Base-by-base conservation (phyloP, 805 yeast genomes). In the Pichia exigua region DNA sequence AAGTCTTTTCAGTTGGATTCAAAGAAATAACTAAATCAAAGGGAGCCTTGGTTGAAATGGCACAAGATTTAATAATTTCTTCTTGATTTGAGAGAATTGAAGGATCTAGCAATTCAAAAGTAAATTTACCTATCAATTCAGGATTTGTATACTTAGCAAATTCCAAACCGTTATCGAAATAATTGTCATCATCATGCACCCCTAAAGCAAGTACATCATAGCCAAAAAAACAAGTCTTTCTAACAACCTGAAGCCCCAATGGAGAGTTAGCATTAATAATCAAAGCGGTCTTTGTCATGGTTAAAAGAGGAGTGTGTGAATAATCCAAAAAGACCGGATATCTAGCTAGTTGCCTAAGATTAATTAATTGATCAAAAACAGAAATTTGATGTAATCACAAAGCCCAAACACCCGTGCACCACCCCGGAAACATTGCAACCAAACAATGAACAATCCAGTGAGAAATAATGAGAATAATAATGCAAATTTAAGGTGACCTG, bases 141-240 rank as follows among this genome's bases (percentile, higher is more conserved):
- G 56, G 56, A 39, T 54, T 54, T 11, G 50, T 44, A n/a, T 28
- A 46, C 1, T 35, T 1, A 3, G 28, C 20, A 12, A 52, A 38
- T 8, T 21, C 26, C 39, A 35, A 35, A n/a, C 20, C 2, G 4
- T 20, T 22, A 10, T 42, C 11, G 27, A n/a, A 17, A 18, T 24
- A 39, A 18, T 13, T n/a, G 21, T 40, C 46, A 1, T 28, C 41
- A 8, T 21, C 28, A 24, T 35, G 39, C 17, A 44, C 27, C 7
- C 40, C 27, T 10, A 50, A 21, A 4, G 51, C 44, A n/a, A 42
- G 35, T 4, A 50, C 48, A 15, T 17, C 11, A 18, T 38, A 50
- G 11, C 49, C 53, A 3, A 42, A 18, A 17, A 15, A 11, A 4
- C 44, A 45, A 3, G 38, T 24, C 12, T 24, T 48, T 17, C 50